Evolutionary conservation across 768 basidiomycete genomes (phyloP).

Genomic region (Tricholoma hemisulphureum): DNA sequence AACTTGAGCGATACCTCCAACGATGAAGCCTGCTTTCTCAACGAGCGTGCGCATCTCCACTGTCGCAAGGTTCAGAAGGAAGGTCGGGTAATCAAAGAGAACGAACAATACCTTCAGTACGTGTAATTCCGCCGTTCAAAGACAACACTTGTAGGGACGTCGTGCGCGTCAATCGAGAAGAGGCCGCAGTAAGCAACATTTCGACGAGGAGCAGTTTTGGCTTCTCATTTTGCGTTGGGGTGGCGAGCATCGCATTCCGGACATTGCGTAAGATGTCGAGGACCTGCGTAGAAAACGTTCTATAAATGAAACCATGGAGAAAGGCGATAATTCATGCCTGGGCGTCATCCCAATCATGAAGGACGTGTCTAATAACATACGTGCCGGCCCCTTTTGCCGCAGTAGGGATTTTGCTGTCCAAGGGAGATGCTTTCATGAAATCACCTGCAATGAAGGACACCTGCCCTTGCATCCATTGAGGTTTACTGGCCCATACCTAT

Average conservation of each 20-base stretch:
- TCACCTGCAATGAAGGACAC: conserved; percentile 6
- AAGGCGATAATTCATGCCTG: background rate
- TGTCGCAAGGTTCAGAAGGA: background rate
- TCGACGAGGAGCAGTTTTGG: conserved; percentile 7
- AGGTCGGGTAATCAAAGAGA: background rate
- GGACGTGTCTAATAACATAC: conserved; percentile 10
- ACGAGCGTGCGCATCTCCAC: conserved; percentile 1
- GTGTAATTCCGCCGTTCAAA: conserved; percentile 7
- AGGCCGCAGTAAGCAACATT: conserved; percentile 5
- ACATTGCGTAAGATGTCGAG: conserved; percentile 7
- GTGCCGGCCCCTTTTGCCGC: background rate
- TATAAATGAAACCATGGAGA: background rate
- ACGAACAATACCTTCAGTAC: conserved; percentile 4
- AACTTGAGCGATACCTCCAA: background rate
- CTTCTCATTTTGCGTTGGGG: background rate
- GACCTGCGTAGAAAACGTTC: background rate
- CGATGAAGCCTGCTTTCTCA: conserved; percentile 5
- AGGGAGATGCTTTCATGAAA: conserved; percentile 5
- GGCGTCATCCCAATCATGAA: conserved; percentile 8
- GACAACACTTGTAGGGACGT: conserved; percentile 7
- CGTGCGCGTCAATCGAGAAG: conserved; percentile 7
- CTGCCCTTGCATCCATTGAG: background rate
- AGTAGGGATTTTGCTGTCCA: conserved; percentile 8
- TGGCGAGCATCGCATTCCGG: conserved; percentile 8
- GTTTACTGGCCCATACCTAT: conserved; percentile 2